These are phyloP conservation scores for Aspergillus saccharolyticus DNA, from an alignment of 495 filamentous ascomycete species.

Conservation along the genomic window DNA sequence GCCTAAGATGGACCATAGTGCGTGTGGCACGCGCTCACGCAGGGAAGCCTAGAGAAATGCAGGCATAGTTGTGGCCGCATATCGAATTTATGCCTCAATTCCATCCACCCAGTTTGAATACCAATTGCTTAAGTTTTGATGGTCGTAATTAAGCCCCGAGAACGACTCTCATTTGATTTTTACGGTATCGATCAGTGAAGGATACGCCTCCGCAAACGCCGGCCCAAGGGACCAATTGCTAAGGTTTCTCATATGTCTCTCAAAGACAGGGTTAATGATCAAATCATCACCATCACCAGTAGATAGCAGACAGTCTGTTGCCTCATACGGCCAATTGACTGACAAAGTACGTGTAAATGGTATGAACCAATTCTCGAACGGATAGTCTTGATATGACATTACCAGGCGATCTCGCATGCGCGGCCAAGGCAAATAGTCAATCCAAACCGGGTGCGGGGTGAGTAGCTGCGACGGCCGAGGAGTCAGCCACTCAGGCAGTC, in stretches of 20 bases:
- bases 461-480: constrained; percentile 59
- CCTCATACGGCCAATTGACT: constrained; percentile 75
- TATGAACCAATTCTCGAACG: constrained; percentile 75
- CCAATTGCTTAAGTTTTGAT: not conserved
- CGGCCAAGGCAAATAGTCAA: constrained; percentile 73
- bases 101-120: too few species aligned
- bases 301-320: constrained; percentile 53
- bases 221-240: constrained; percentile 75
- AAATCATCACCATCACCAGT: constrained; percentile 54
- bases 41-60: too few species aligned
- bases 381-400: constrained; percentile 40
- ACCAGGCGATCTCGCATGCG: constrained; percentile 63
- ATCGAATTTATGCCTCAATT: too few species aligned
- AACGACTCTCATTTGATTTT: constrained; percentile 34
- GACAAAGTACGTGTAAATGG: constrained; percentile 68
- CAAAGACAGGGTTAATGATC: constrained; percentile 75
- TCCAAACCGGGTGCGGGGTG: constrained; percentile 66
- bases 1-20: too few species aligned
- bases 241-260: constrained; percentile 61
- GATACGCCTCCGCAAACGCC: constrained; percentile 59
- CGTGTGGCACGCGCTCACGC: too few species aligned
- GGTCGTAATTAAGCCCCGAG: not conserved
- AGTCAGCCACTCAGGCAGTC: constrained; percentile 62
- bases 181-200: constrained; percentile 51
- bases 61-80: too few species aligned